Percentiles rank a stretch among this genome's conserved stretches.
phyloP scores from a whole-genome alignment of 345 rosid species.

The Salix brachista region DNA sequence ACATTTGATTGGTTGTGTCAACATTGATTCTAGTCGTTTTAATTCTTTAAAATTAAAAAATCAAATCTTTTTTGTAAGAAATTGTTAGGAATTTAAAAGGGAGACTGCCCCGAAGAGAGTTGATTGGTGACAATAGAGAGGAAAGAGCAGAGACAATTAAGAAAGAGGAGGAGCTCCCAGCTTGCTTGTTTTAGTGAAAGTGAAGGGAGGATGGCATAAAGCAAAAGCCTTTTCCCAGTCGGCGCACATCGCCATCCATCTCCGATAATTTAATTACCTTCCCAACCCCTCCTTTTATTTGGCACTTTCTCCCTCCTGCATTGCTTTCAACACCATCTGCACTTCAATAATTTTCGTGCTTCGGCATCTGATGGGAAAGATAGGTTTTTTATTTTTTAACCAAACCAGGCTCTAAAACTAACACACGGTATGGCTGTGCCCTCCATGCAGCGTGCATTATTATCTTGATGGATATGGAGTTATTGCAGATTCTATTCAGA shows the following conservation, averaged over 20 bases:
- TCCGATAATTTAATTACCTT: not conserved
- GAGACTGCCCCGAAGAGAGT: conserved; percentile 23
- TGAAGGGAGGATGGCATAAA: conserved; percentile 20
- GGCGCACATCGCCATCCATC: conserved; percentile 18
- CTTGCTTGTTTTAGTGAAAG: conserved; percentile 42
- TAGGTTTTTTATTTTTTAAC: not conserved
- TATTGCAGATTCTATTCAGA: not conserved
- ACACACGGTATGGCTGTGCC: not conserved
- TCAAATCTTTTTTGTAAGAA: no score
- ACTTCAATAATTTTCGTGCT: not conserved
- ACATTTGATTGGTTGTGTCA: no score
- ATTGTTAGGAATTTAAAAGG: not conserved
- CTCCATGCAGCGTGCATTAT: conserved; percentile 4
- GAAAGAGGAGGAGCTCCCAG: conserved; percentile 18
- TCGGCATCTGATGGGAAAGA: not conserved
- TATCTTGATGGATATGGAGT: not conserved
- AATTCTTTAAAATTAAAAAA: no score
- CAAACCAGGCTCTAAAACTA: not conserved
- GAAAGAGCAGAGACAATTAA: conserved; percentile 32
- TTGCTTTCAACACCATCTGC: conserved; percentile 9
- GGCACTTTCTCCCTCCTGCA: not conserved
- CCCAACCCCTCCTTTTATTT: not conserved
- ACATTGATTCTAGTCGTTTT: no score
- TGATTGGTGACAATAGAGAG: conserved; percentile 28
- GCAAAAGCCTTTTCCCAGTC: not conserved